Base-by-base conservation (phyloP, 495 filamentous ascomycete genomes). In the Aspergillus cristatus region DNA sequence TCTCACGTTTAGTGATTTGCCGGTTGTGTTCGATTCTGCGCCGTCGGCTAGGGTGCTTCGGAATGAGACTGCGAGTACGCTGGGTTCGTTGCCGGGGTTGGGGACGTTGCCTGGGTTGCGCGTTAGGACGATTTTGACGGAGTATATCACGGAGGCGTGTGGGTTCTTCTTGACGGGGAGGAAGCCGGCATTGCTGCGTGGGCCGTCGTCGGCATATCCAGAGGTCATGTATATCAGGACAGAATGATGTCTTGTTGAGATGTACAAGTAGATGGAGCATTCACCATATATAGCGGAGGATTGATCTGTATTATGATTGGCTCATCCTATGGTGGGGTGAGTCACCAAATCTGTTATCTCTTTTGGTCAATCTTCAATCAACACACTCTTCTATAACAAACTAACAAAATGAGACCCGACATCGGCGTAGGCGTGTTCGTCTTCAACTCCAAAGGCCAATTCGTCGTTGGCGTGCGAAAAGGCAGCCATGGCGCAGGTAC, bases 401-500 rank as follows among this genome's bases (percentile, higher is more conserved):
- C 20, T 4, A 4, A 24, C 8, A 20, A 35, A 12, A 57, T 49
- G 41, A 34, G 50, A 7, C 46, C 53, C 11, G 43, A 42, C 37
- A 45, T 62, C 22, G 63, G 63, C 18, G 41, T 67, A 24, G 58
- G 35, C 0, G 57, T 58, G 20, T 63, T 67, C 28, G 38, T 55
- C 26, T 12, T 56, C 18, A 64, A 58, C 13, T 3, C 32, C 7
- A 28, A 51, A 6, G 56, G 53, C 11, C 38, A 63, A 32, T 56
- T 67, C 30, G 16, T 67, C 31, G 26, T 64, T 0, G 63, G 63
- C 13, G 37, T 55, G 32, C 34, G 63, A 24, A 51, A 56, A 36
- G 60, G 60, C 17, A 63, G 58, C 32, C 55, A 54, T 35, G 63
- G 63, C 18, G 53, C 63, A 11, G 54, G 63, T 63, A 34, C 32